These are phyloP conservation scores for Termitomyces sp. DNA, from an alignment of 768 basidiomycete species.

Conservation along the genomic window DNA sequence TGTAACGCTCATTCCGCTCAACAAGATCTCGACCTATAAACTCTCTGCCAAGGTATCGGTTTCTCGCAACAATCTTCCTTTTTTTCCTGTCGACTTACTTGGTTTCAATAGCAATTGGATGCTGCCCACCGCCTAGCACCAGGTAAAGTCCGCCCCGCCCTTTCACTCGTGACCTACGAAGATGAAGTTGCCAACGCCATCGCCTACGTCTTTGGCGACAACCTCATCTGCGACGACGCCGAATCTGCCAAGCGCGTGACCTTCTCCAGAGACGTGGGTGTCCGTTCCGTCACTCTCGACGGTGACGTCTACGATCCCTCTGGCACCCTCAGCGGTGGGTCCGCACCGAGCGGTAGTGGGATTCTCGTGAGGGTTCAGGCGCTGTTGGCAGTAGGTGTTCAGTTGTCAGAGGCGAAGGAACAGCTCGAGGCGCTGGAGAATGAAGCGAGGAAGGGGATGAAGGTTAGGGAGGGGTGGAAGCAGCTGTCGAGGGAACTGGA, in stretches of 20 bases:
- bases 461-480: slow-evolving; percentile 59
- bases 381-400: slow-evolving; percentile 61
- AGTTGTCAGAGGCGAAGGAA: slow-evolving; percentile 43
- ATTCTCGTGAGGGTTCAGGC: slow-evolving; percentile 82
- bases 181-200: slow-evolving; percentile 84
- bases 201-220: slow-evolving; percentile 90
- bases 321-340: slow-evolving; percentile 89
- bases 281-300: slow-evolving; percentile 86
- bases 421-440: slow-evolving; percentile 47
- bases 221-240: slow-evolving; percentile 86
- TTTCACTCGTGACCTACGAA: slow-evolving; percentile 84
- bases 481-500: slow-evolving; percentile 64
- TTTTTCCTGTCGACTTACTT: not conserved
- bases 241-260: slow-evolving; percentile 85
- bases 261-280: slow-evolving; percentile 61
- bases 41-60: slow-evolving; percentile 36
- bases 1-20: slow-evolving; percentile 91
- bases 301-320: slow-evolving; percentile 97
- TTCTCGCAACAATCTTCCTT: slow-evolving; percentile 1
- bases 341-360: slow-evolving; percentile 72
- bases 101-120: slow-evolving; percentile 58
- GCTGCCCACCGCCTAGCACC: slow-evolving; percentile 68
- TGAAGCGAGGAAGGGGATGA: slow-evolving; percentile 48
- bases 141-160: slow-evolving; percentile 78
- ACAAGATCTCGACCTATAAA: slow-evolving; percentile 73